Conservation (phyloP, 129 eudicot species). For the Kitagawia praeruptora region DNA sequence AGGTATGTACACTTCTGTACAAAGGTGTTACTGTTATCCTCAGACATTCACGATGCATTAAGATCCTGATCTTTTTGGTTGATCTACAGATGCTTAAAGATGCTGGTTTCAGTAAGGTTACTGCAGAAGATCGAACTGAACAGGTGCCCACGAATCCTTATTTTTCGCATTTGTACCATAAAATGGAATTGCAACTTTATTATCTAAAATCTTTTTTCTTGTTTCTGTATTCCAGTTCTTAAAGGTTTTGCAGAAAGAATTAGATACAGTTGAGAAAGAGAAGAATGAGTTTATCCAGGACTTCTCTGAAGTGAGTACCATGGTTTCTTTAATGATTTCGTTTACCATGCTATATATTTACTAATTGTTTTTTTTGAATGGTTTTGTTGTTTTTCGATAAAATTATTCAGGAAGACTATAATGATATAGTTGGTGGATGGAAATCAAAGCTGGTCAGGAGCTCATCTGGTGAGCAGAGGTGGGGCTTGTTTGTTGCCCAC, state of each 20-base stretch:
- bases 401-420: conserved; percentile 63
- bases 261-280: conserved; percentile 66
- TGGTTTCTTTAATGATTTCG: background rate
- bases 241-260: conserved; percentile 67
- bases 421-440: conserved; percentile 97
- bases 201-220: background rate
- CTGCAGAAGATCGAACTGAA: conserved; percentile 90
- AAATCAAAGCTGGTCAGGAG: conserved; percentile 72
- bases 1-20: conserved; percentile 29
- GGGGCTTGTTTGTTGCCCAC: conserved; percentile 84
- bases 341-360: background rate
- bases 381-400: background rate
- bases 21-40: background rate
- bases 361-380: background rate
- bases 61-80: background rate
- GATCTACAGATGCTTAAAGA: conserved; percentile 74
- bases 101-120: conserved; percentile 75
- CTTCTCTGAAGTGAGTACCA: conserved; percentile 60
- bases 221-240: conserved; percentile 50
- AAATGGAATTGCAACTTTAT: background rate
- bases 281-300: conserved; percentile 67
- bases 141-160: conserved; percentile 38
- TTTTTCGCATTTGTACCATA: background rate
- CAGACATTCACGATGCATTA: background rate
- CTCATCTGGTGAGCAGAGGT: conserved; percentile 76